These are phyloP conservation scores for Lactarius psammicola DNA, from an alignment of 768 basidiomycete genomes.

Conservation along the genomic window DNA sequence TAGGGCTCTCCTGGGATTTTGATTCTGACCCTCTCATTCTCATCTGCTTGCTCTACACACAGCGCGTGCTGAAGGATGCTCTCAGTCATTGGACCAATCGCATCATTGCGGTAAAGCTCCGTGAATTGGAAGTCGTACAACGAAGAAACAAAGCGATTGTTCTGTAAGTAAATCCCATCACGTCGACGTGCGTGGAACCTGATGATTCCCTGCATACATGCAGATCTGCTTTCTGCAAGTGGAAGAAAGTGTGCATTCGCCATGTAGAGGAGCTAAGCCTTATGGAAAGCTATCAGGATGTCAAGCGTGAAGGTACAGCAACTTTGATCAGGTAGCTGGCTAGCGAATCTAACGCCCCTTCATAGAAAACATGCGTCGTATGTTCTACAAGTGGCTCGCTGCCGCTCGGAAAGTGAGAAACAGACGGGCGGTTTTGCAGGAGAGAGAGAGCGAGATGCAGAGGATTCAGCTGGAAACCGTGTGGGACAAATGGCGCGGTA, in stretches of 20 bases:
- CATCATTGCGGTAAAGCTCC: constrained; percentile 69
- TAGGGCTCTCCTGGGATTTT: background rate
- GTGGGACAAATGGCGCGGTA: constrained; percentile 83
- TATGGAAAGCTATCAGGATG: constrained; percentile 80
- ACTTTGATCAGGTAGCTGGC: background rate
- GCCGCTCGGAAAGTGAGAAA: constrained; percentile 60
- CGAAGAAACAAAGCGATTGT: constrained; percentile 41
- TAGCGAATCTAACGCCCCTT: background rate
- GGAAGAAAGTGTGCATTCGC: constrained; percentile 59
- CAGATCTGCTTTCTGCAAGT: constrained; percentile 64
- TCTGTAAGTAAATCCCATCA: constrained; percentile 35
- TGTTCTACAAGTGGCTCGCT: constrained; percentile 69
- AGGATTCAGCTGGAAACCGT: constrained; percentile 48
- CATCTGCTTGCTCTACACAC: constrained; percentile 32
- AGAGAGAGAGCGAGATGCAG: constrained; percentile 62
- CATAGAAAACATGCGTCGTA: constrained; percentile 62
- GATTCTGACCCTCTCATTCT: constrained; percentile 6
- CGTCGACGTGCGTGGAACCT: background rate
- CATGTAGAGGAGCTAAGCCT: constrained; percentile 72
- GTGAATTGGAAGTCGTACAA: constrained; percentile 64
- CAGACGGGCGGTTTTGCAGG: constrained; percentile 55
- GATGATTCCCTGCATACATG: background rate
- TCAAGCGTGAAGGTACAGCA: constrained; percentile 70
- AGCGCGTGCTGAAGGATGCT: constrained; percentile 53
- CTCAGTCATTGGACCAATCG: constrained; percentile 67